Evolutionary conservation across 2,329 filamentous ascomycete genomes (phyloP), one percentile per base, ranked within the genome.

Genomic region (Penicillium sp.): DNA sequence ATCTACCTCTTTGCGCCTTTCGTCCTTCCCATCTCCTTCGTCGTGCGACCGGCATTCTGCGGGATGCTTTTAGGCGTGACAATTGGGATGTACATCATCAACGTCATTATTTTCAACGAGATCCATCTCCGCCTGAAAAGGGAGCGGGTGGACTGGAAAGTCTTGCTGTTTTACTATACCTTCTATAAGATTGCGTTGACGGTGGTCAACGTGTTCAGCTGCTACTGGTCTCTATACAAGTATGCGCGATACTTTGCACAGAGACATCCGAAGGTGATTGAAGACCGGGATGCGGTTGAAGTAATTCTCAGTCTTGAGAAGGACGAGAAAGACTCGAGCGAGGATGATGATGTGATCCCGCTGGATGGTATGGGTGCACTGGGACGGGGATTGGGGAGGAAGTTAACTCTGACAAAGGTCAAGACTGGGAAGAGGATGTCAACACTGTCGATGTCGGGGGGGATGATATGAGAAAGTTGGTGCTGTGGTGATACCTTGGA

Each of bases 51-150:
- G 9, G 54, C 49, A 1, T 77, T 77, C 52, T 69, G 64, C 31
- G 67, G 64, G 7, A 70, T 69, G 37, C 56, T 77, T 1, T 60
- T 72, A 14, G 63, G 58, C 7, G 50, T 52, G 2, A 75, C 72
- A 0, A 49, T 74, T 12, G 67, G 53, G 11, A 63, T 78, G 59
- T 77, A 78, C 50, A 57, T 73, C 37, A 31, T 73, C 56, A 73
- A 74, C 58, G 68, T 69, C 39, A 53, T 73, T 10, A 65, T 77
- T 35, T 78, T 78, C 65, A 78, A 78, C 58, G 73, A 75, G 56
- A 56, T 77, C 1, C 75, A 78, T 46, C 65, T 77, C 1, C 70
- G 75, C 9, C 52, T 63, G 28, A 74, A 76, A 45, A 72, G 72
- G 6, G 74, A 76, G 59, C 67, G 70, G 30, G 62, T 77, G 10